Conservation (phyloP, 306 rosid genomes). For the Cicer yamashitae region DNA sequence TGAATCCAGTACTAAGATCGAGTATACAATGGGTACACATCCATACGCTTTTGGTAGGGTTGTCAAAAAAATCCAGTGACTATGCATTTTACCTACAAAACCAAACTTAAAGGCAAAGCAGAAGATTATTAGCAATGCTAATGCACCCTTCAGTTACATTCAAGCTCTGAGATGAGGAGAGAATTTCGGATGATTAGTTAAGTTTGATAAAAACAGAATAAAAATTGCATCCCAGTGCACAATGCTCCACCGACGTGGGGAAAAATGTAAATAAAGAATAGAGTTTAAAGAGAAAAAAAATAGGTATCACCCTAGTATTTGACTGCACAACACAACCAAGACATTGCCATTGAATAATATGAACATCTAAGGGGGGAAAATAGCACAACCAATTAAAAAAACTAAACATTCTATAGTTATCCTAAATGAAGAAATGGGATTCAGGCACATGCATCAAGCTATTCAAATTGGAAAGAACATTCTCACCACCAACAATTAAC, state of each 20-base stretch:
- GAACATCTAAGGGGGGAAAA: not conserved
- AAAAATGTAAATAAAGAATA: not conserved
- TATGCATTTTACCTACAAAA: constrained; percentile 20
- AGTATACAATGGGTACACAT: not conserved
- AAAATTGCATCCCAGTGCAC: not conserved
- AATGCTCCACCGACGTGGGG: not conserved
- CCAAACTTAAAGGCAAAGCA: not conserved
- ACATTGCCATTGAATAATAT: not conserved
- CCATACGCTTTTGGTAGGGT: not conserved
- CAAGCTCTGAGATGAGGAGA: constrained; percentile 64
- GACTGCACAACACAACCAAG: not conserved
- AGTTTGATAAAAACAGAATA: not conserved
- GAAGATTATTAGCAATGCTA: constrained; percentile 73
- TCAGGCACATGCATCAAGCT: not conserved
- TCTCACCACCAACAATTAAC: constrained; percentile 8
- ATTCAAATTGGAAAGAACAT: constrained; percentile 12
- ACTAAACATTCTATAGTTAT: not conserved
- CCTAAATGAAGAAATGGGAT: constrained; percentile 18
- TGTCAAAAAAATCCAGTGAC: not conserved
- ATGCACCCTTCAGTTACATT: constrained; percentile 76
- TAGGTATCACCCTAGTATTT: constrained; percentile 8
- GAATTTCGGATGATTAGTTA: not conserved
- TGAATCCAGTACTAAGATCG: not conserved
- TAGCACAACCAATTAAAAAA: not conserved
- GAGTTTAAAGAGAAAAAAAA: not conserved